Percentiles rank a stretch among this genome's conserved stretches.
Evolutionary conservation across 2,329 filamentous ascomycete species (phyloP).

Genomic region (Penicillium sp.): DNA sequence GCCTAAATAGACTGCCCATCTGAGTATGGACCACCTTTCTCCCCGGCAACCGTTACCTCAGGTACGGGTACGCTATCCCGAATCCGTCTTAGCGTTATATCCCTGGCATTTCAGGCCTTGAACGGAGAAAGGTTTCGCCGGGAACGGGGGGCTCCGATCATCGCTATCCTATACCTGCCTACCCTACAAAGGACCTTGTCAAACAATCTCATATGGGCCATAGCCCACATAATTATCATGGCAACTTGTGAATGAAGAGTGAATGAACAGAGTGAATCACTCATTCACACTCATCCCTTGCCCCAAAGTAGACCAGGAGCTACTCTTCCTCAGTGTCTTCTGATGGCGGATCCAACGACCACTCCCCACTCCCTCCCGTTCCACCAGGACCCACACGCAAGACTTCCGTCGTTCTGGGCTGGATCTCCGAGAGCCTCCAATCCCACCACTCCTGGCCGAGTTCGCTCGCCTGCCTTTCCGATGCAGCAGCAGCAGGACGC

Average conservation of each 20-base stretch:
- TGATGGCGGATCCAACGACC: conserved; percentile 37
- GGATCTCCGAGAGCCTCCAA: conserved; percentile 33
- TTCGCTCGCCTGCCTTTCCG: conserved; percentile 42
- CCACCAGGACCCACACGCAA: conserved; percentile 38
- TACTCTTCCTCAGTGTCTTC: not conserved
- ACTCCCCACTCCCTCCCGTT: conserved; percentile 31
- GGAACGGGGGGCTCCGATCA: conserved; percentile 48
- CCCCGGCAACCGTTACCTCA: conserved; percentile 48
- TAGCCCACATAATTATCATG: not conserved
- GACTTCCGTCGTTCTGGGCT: conserved; percentile 32
- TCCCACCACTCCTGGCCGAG: conserved; percentile 26
- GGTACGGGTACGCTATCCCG: conserved; percentile 36
- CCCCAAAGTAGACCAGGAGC: not conserved
- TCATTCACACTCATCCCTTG: too few species aligned
- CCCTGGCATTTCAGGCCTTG: not conserved
- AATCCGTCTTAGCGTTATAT: conserved; percentile 47
- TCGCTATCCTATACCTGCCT: too few species aligned
- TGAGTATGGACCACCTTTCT: conserved; percentile 28
- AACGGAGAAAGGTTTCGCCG: not conserved
- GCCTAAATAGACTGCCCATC: conserved; percentile 45
- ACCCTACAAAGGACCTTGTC: too few species aligned
- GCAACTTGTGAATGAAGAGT: not conserved
- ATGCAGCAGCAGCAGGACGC: conserved; percentile 67
- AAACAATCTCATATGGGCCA: too few species aligned
- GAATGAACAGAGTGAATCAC: not conserved